Evolutionary conservation across 257 asterid genomes (phyloP).

Genomic region (Solanum peruvianum): DNA sequence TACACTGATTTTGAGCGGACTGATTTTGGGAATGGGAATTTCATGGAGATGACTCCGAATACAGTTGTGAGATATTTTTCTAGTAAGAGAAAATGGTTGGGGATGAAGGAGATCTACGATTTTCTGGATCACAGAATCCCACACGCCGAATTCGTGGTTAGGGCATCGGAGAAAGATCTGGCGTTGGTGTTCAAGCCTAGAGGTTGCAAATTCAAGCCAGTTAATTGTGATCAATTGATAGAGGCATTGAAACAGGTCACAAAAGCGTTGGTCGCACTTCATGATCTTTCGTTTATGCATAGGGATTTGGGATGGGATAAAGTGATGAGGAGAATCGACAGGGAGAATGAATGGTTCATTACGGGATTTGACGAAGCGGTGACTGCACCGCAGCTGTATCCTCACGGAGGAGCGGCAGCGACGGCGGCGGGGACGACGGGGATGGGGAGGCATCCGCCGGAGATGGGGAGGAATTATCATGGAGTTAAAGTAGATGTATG

Average conservation of each 20-base stretch:
- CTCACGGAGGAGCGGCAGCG: conserved; percentile 10
- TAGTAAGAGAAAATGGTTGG: conserved; percentile 18
- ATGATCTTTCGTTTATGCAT: conserved; percentile 38
- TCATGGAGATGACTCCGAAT: conserved; percentile 29
- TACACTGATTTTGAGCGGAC: conserved; percentile 29
- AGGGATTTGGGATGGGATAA: conserved; percentile 39
- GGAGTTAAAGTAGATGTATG: conserved; percentile 39
- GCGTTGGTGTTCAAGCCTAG: conserved; percentile 33
- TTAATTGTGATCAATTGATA: conserved; percentile 16
- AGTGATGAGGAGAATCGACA: conserved; percentile 19
- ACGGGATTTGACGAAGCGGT: conserved; percentile 34
- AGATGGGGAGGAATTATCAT: conserved; percentile 33
- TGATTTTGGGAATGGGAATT: conserved; percentile 20
- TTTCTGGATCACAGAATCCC: conserved; percentile 32
- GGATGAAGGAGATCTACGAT: conserved; percentile 31
- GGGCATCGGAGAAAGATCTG: conserved; percentile 26
- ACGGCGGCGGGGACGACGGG: conserved; percentile 9
- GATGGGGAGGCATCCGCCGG: conserved; percentile 27
- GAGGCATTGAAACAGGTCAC: conserved; percentile 34
- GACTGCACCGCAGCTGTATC: conserved; percentile 29
- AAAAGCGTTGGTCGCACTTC: conserved; percentile 31
- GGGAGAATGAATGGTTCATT: conserved; percentile 26
- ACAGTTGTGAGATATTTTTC: conserved; percentile 9
- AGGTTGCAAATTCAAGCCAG: conserved; percentile 21
- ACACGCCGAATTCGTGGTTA: conserved; percentile 22